Base-by-base conservation (phyloP, 345 rosid species). In the Limnanthes douglasii region DNA sequence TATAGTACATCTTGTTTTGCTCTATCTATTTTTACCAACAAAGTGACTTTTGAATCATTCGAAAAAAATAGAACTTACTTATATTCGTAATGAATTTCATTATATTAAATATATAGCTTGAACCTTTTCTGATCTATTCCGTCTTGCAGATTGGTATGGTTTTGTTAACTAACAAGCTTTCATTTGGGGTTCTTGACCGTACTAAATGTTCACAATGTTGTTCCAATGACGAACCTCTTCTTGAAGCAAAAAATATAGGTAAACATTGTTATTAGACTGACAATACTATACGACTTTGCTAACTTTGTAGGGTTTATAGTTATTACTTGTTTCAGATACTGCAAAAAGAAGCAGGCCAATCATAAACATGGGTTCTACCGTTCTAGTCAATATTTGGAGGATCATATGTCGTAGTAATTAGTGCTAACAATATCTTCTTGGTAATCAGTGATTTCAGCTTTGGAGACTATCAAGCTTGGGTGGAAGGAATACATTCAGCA, bases 401-500 rank as follows among this genome's bases (percentile, higher is more conserved):
- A n/a, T n/a, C n/a, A n/a, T n/a, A n/a, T n/a, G n/a, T n/a, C n/a
- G n/a, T n/a, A n/a, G n/a, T n/a, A n/a, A n/a, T n/a, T n/a, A n/a
- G n/a, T n/a, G n/a, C n/a, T n/a, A n/a, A n/a, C 7, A 48, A 36
- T 15, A 6, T 15, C 31, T 55, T 39, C 11, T 54, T 48, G 41
- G 44, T 54, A 37, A 24, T 24, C 53, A 59, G 68, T 61, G 50
- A 64, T 46, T 60, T 50, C 25, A 36, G 72, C 93, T 43, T 38
- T 82, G 47, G 86, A 76, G 40, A 74, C 92, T 45, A 74, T 88
- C 56, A 88, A 74, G 64, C 84, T 74, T 18, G 98, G 95, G 51
- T 83, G 92, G 98, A 79, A 58, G 71, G 95, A 88, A 62, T 88
- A 83, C 50, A 48, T 83, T 40, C 86, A 83, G 36, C 94, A 79